Conservation (phyloP, 2,329 filamentous ascomycete species). For the Colletotrichum godetiae region DNA sequence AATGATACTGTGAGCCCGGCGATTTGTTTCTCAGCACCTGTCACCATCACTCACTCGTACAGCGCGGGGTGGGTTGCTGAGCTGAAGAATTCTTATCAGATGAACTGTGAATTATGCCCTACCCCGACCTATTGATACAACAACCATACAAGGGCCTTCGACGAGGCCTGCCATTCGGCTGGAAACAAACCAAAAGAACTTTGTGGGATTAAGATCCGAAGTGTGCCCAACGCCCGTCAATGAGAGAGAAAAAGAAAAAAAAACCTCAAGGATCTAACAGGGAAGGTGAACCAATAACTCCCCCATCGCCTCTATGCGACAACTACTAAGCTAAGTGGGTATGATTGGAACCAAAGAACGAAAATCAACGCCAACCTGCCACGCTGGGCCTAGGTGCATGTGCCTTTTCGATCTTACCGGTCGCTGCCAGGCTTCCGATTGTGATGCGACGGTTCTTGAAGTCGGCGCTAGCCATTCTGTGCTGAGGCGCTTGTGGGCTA, state of each 20-base stretch:
- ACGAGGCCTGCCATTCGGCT: conserved; percentile 22
- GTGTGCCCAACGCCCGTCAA: conserved; percentile 24
- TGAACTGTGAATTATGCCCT: conserved; percentile 24
- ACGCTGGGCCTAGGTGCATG: conserved; percentile 29
- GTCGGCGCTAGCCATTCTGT: conserved; percentile 34
- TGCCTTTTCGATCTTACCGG: conserved; percentile 32
- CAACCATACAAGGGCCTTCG: conserved; percentile 10
- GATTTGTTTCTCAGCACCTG: background rate
- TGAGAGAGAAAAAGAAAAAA: background rate
- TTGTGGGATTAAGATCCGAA: background rate
- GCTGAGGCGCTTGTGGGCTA: conserved; percentile 36
- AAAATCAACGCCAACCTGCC: conserved; percentile 55
- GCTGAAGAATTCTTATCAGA: conserved; percentile 15
- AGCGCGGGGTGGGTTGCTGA: background rate
- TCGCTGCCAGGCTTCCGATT: conserved; percentile 32
- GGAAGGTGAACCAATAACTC: conserved; percentile 1
- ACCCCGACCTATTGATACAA: conserved; percentile 28
- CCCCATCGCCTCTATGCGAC: conserved; percentile 1
- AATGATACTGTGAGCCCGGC: background rate
- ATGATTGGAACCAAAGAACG: conserved; percentile 19
- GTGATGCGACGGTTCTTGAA: conserved; percentile 37
- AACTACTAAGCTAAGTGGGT: conserved; percentile 20
- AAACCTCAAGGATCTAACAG: background rate
- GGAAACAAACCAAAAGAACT: conserved; percentile 12
- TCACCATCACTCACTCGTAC: background rate